phyloP scores from a whole-genome alignment of 371 early-diverging fungal genomes.

The Mortierella sp. region DNA sequence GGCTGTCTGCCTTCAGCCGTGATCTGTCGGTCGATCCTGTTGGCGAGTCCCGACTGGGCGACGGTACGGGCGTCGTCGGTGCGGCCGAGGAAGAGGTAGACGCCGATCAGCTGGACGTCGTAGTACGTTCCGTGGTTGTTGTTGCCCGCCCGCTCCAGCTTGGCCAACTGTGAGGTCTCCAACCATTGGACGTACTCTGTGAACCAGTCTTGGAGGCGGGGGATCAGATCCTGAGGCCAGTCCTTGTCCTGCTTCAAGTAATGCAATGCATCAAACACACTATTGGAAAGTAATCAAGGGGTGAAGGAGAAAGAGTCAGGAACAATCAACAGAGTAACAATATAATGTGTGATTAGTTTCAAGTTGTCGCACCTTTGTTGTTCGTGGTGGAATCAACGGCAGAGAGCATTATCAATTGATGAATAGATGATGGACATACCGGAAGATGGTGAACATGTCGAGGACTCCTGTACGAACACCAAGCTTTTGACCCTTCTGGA shows the following conservation, averaged over 20 bases:
- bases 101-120: constrained; percentile 60
- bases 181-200: constrained; percentile 62
- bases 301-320: not conserved
- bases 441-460: constrained; percentile 58
- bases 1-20: constrained; percentile 53
- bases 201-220: constrained; percentile 60
- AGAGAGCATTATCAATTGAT: not conserved
- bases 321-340: not conserved
- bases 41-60: constrained; percentile 39
- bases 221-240: constrained; percentile 57
- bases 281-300: not conserved
- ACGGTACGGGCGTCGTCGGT: constrained; percentile 43
- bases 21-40: constrained; percentile 58
- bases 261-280: constrained; percentile 43
- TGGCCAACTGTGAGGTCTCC: constrained; percentile 56
- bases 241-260: constrained; percentile 49
- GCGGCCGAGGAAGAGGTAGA: constrained; percentile 58
- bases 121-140: constrained; percentile 68
- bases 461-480: constrained; percentile 63
- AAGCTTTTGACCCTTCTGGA: constrained; percentile 57
- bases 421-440: constrained; percentile 27
- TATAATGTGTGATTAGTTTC: not conserved
- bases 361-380: not conserved
- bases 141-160: constrained; percentile 48
- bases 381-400: not conserved